Conservation (phyloP, 306 rosid genomes). For the Potentilla sterilis region DNA sequence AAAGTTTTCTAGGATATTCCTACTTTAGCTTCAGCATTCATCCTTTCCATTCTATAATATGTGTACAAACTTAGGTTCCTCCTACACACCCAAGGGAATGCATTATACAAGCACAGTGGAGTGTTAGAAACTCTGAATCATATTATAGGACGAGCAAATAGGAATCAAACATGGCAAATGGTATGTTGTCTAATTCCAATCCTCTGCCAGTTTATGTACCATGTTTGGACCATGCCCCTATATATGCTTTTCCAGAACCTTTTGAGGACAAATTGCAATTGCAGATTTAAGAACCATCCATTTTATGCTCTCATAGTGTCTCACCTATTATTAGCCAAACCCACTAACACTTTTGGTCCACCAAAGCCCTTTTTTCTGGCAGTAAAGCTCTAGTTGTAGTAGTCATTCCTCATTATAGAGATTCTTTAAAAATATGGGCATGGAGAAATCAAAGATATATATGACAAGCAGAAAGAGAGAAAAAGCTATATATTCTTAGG, state of each 20-base stretch:
- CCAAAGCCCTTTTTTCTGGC: slow-evolving; percentile 9
- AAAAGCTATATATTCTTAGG: slow-evolving; percentile 3
- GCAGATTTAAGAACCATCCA: neutral
- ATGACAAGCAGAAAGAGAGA: slow-evolving; percentile 11
- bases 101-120: neutral
- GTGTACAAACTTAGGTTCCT: neutral
- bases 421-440: slow-evolving; percentile 19
- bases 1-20: neutral
- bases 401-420: slow-evolving; percentile 18
- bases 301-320: neutral
- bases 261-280: neutral
- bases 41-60: neutral
- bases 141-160: neutral
- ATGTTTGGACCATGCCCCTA: neutral
- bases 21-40: neutral
- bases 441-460: slow-evolving; percentile 4
- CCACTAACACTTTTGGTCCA: slow-evolving; percentile 9
- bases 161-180: slow-evolving; percentile 17
- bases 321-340: neutral
- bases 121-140: neutral
- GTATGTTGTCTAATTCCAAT: slow-evolving; percentile 10
- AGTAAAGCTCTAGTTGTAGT: neutral
- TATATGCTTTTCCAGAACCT: neutral
- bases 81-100: neutral
- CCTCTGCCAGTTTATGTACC: neutral